A percentile compares a stretch with the other conserved stretches of the same genome.
These are phyloP conservation scores for Fusarium euwallaceae DNA, from an alignment of 2,329 filamentous ascomycete species.

Conservation along the genomic window DNA sequence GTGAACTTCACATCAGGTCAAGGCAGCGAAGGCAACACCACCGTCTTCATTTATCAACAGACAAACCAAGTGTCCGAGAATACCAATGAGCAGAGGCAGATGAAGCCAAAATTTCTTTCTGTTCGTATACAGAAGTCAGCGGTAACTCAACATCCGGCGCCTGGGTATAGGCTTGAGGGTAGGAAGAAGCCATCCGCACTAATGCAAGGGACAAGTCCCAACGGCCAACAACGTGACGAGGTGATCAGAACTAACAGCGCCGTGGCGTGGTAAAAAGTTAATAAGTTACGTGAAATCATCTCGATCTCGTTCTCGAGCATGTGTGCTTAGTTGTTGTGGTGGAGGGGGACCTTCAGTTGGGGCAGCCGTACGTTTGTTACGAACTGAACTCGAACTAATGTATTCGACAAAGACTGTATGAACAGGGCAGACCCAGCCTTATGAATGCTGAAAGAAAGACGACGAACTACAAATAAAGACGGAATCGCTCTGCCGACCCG, in stretches of 20 bases:
- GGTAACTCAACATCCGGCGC: background rate
- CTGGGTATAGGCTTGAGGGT: background rate
- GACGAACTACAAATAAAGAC: too few species aligned
- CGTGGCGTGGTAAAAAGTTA: background rate
- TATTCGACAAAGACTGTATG: too few species aligned
- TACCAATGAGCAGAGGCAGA: background rate
- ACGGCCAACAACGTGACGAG: background rate
- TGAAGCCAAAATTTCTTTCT: too few species aligned
- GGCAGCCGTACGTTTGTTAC: too few species aligned
- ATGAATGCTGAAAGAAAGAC: too few species aligned
- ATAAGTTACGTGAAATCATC: background rate
- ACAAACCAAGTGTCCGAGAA: background rate
- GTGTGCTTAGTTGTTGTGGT: background rate
- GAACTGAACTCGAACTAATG: too few species aligned
- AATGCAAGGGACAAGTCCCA: background rate
- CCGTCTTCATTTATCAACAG: background rate
- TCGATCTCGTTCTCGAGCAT: rapidly evolving
- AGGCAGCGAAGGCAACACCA: background rate
- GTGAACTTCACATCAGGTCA: background rate
- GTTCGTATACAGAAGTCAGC: too few species aligned
- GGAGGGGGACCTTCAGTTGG: background rate
- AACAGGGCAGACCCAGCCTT: too few species aligned
- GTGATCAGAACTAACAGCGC: background rate
- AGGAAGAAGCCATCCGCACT: background rate
- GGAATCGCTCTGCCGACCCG: too few species aligned